These are phyloP conservation scores for Teunomyces pallodes DNA, from an alignment of 805 yeast genomes.

Conservation along the genomic window DNA sequence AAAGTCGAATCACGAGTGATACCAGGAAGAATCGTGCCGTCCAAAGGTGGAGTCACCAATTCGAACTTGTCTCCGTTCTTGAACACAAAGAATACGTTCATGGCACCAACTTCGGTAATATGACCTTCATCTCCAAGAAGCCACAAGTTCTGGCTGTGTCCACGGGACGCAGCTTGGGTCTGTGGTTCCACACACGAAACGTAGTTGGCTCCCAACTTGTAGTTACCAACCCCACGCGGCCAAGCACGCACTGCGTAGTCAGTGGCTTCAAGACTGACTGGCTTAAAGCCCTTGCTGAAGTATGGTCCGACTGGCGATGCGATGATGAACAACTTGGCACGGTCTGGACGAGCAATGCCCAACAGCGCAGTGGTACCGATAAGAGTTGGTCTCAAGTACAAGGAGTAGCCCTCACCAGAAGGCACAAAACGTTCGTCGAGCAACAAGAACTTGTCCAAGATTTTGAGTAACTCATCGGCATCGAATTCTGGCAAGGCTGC, in stretches of 20 bases:
- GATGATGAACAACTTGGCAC: conserved; percentile 23
- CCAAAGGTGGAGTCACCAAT: conserved; percentile 92
- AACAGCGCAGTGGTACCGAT: conserved; percentile 24
- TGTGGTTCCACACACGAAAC: conserved; percentile 95
- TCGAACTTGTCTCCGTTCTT: conserved; percentile 76
- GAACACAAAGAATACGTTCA: conserved; percentile 91
- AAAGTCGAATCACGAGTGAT: conserved; percentile 93
- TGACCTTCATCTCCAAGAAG: conserved; percentile 82
- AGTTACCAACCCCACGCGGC: conserved; percentile 98
- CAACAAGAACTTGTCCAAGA: conserved; percentile 20
- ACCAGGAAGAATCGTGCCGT: conserved; percentile 96
- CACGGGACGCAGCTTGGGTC: conserved; percentile 81
- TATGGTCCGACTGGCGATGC: conserved; percentile 30
- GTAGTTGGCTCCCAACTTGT: conserved; percentile 94
- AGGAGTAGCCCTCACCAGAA: conserved; percentile 24
- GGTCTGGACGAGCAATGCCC: conserved; percentile 24
- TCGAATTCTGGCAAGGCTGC: conserved; percentile 27
- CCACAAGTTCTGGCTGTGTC: conserved; percentile 96
- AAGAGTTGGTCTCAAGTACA: conserved; percentile 29
- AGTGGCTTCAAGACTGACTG: conserved; percentile 90
- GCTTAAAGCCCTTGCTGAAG: conserved; percentile 90
- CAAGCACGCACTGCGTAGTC: conserved; percentile 96
- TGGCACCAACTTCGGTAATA: conserved; percentile 96
- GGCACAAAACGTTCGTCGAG: conserved; percentile 25
- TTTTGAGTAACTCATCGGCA: conserved; percentile 24